Percentiles rank a stretch among this genome's conserved stretches.
Conservation (phyloP, 108 stramenopile genomes). For the Mayamaea pseudoterrestris region DNA sequence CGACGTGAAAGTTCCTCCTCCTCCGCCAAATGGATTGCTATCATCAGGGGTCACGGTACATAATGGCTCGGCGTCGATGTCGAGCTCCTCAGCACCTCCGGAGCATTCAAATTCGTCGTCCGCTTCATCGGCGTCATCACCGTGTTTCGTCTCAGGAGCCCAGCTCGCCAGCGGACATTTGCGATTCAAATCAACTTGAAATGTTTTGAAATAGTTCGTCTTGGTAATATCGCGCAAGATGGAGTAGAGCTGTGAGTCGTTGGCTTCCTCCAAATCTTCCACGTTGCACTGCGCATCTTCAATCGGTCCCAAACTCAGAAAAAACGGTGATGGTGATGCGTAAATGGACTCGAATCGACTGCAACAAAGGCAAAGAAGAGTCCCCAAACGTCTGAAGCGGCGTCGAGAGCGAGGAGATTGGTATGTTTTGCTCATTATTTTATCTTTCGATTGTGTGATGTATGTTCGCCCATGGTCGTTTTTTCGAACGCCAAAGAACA, state of each 20-base stretch:
- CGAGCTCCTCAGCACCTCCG: constrained; percentile 40
- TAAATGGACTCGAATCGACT: too few species aligned
- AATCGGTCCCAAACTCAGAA: too few species aligned
- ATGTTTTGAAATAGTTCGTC: constrained; percentile 61
- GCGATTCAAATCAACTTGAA: constrained; percentile 71
- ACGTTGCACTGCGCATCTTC: constrained; percentile 68
- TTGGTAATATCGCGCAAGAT: constrained; percentile 65
- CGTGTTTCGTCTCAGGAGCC: too few species aligned
- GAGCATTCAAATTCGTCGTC: constrained; percentile 68
- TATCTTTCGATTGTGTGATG: too few species aligned
- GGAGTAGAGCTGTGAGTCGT: constrained; percentile 68
- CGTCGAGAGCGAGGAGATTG: too few species aligned
- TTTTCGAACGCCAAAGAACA: too few species aligned
- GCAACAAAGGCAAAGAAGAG: too few species aligned
- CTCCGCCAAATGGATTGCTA: constrained; percentile 7
- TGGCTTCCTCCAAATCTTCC: constrained; percentile 80
- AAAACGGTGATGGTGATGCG: too few species aligned
- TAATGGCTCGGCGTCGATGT: constrained; percentile 65
- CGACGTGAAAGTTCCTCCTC: neutral
- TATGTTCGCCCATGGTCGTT: too few species aligned
- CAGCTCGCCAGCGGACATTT: constrained; percentile 52
- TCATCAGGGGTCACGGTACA: constrained; percentile 44
- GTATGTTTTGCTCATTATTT: too few species aligned
- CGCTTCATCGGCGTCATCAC: constrained; percentile 23
- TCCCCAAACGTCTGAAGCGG: too few species aligned